A percentile compares a stretch with the other conserved stretches of the same genome.
These are phyloP conservation scores for Lanmaoa rubissima DNA, from an alignment of 768 basidiomycete species.

Conservation along the genomic window DNA sequence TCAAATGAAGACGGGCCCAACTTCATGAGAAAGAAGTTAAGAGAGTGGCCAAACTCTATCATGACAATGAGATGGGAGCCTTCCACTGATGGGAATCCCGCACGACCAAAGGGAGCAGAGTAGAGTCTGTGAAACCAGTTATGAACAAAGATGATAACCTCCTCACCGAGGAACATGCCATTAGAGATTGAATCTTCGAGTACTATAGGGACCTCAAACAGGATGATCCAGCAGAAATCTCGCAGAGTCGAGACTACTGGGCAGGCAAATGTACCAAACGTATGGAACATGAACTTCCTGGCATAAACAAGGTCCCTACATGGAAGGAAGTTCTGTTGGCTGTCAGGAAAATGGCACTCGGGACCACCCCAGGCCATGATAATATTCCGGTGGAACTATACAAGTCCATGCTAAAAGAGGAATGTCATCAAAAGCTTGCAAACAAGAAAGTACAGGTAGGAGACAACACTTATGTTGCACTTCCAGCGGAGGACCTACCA, in stretches of 20 bases:
- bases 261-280: not conserved
- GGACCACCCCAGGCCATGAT: no score
- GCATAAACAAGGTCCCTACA: not conserved
- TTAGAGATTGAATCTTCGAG: not conserved
- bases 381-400: no score
- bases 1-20: not conserved
- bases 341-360: no score
- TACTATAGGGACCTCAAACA: not conserved
- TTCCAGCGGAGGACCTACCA: no score
- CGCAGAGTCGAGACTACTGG: not conserved
- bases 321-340: not conserved
- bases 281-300: not conserved
- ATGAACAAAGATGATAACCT: not conserved
- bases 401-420: no score
- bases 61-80: not conserved
- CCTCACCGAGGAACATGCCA: not conserved
- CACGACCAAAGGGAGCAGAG: not conserved
- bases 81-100: not conserved
- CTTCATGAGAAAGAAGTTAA: not conserved
- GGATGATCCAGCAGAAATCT: not conserved
- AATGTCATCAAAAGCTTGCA: no score
- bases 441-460: no score
- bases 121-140: not conserved
- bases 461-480: no score
- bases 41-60: not conserved